Conservation (phyloP, 805 yeast genomes). For the Candida berthetii region DNA sequence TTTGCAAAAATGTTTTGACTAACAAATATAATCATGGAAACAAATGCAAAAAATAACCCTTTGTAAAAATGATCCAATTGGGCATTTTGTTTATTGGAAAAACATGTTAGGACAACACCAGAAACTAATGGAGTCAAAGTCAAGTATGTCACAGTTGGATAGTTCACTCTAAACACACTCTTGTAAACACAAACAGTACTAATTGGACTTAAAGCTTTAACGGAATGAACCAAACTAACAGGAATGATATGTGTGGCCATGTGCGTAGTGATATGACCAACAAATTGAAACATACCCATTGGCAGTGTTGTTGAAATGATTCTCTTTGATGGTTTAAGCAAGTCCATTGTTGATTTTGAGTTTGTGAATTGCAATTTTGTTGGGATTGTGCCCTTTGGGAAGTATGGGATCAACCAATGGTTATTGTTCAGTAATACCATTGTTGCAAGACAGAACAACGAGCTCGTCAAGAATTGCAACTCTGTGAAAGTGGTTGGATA, state of each 20-base stretch:
- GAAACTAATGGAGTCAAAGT: slow-evolving; percentile 72
- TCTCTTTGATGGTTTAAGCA: slow-evolving; percentile 47
- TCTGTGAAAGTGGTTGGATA: slow-evolving; percentile 90
- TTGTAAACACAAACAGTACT: slow-evolving; percentile 80
- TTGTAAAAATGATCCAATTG: slow-evolving; percentile 13
- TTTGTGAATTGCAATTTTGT: slow-evolving; percentile 24
- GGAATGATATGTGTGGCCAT: slow-evolving; percentile 90
- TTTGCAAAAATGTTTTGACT: slow-evolving; percentile 80
- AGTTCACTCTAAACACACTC: slow-evolving; percentile 48
- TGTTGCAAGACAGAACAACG: slow-evolving; percentile 46
- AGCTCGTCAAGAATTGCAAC: slow-evolving; percentile 76
- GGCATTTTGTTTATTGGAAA: slow-evolving; percentile 28
- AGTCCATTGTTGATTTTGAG: slow-evolving; percentile 25
- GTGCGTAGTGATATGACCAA: slow-evolving; percentile 88
- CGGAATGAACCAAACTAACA: slow-evolving; percentile 91
- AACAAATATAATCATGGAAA: slow-evolving; percentile 56
- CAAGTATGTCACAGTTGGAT: slow-evolving; percentile 61
- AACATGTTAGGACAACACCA: slow-evolving; percentile 83
- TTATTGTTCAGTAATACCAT: slow-evolving; percentile 32
- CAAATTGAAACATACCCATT: slow-evolving; percentile 90
- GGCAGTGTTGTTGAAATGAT: slow-evolving; percentile 72
- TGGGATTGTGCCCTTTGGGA: slow-evolving; percentile 50
- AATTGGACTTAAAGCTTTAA: slow-evolving; percentile 87
- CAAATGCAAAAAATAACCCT: slow-evolving; percentile 31
- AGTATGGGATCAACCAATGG: slow-evolving; percentile 19